A percentile compares a stretch with the other conserved stretches of the same genome.
Evolutionary conservation across 257 asterid genomes (phyloP).

Genomic region (Vinca minor): DNA sequence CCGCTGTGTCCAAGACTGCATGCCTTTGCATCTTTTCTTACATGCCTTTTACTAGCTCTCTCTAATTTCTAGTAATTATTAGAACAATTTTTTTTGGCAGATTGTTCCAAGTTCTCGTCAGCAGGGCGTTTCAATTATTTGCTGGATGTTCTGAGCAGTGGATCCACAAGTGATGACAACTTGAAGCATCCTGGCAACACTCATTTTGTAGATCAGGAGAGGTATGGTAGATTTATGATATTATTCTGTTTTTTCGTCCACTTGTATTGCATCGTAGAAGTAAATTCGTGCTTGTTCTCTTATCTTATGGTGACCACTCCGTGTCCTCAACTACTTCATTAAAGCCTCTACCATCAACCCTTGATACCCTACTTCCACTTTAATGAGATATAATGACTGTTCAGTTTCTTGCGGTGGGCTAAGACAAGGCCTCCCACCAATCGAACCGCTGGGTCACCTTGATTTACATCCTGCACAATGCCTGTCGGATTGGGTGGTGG

Average conservation of each 20-base stretch:
- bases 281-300: neutral
- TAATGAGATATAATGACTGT: neutral
- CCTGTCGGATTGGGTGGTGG: no score
- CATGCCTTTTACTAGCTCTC: neutral
- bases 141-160: constrained; percentile 34
- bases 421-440: no score
- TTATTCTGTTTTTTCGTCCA: neutral
- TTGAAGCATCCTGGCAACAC: constrained; percentile 26
- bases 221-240: no score
- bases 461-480: no score
- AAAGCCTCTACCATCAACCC: neutral
- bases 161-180: constrained; percentile 38
- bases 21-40: neutral
- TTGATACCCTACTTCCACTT: neutral
- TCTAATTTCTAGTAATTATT: neutral
- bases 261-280: neutral
- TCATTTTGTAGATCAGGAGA: constrained; percentile 47
- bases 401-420: no score
- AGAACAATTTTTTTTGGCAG: constrained; percentile 24
- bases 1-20: no score
- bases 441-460: no score
- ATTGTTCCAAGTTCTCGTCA: constrained; percentile 35
- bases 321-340: neutral
- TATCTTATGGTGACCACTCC: neutral
- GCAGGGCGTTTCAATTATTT: constrained; percentile 36